Base-by-base conservation (phyloP, 192 early-diverging fungal genomes). In the Haplosporangium gracile region DNA sequence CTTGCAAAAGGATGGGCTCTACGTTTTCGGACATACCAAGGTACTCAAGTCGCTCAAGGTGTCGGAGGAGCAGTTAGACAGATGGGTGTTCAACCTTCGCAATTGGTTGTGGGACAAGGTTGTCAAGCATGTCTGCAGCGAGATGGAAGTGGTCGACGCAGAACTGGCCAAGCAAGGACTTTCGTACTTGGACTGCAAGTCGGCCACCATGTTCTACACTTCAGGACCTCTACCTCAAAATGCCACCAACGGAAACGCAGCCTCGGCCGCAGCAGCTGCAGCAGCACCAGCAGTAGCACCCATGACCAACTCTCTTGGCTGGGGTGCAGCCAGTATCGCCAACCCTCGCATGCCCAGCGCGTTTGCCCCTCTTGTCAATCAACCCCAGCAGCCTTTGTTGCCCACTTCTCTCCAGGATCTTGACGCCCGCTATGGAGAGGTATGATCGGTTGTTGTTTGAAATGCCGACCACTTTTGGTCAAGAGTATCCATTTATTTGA, bases 291-390 rank as follows among this genome's bases (percentile, higher is more conserved):
- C 75, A 38, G 65, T 78, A 4, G 77, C 82, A 43, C 73, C 69
- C 11, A 53, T 69, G 36, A 34, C 77, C 20, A 86, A 76, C 38
- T 77, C 84, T 0, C 72, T 86, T 15, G 84, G 75, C 4, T 86
- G 84, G 84, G 84, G 84, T 36, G 84, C 84, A 1, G 84, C 84
- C 47, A 86, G 84, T 77, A 72, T 86, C 29, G 84, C 84, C 51
- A 78, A 43, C 1, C 49, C 84, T 20, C 39, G 84, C 40, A 32
- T 81, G 15, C 79, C 79, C 7, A 86, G 79, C 42, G 84, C 79
- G 8, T 86, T 86, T 42, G 71, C 51, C 0, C 32, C 68, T 1
- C 7, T 68, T 57, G 2, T 74, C 45, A 34, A 57, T 34, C 78
- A 76, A 24, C 83, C 78, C 38, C 79, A 77, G 68, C 78, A 80